phyloP scores from a whole-genome alignment of 768 basidiomycete genomes.

The Hygrocybe punicea region DNA sequence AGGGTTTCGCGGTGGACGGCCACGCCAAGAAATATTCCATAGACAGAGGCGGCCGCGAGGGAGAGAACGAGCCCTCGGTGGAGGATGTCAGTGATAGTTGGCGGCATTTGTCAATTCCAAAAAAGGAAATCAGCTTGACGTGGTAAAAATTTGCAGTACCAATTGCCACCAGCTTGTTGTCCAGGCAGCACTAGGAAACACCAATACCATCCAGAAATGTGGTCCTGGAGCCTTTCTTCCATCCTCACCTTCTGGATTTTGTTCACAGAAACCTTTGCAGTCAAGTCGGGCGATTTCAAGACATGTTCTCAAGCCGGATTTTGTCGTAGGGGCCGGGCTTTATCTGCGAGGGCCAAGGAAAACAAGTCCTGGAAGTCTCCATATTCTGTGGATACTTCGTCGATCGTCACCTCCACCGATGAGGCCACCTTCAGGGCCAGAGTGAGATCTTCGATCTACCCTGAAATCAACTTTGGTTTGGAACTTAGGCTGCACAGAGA shows the following conservation, averaged over 20 bases:
- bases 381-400: constrained; percentile 66
- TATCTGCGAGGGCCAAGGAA: constrained; percentile 65
- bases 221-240: constrained; percentile 36
- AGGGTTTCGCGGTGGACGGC: constrained; percentile 54
- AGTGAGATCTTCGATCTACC: constrained; percentile 81
- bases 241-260: constrained; percentile 35
- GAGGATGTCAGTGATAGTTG: constrained; percentile 44
- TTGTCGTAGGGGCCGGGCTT: constrained; percentile 81
- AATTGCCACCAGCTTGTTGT: too few species aligned
- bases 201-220: constrained; percentile 24
- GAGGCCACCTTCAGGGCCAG: constrained; percentile 66
- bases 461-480: constrained; percentile 75
- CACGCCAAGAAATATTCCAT: constrained; percentile 52
- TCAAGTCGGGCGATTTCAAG: constrained; percentile 88
- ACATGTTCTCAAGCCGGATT: constrained; percentile 93
- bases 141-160: too few species aligned
- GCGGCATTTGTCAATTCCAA: constrained; percentile 13
- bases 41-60: constrained; percentile 49
- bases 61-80: constrained; percentile 56
- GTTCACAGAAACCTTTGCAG: constrained; percentile 44
- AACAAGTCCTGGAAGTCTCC: constrained; percentile 75
- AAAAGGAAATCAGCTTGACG: not conserved
- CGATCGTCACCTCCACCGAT: constrained; percentile 49
- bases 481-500: constrained; percentile 82
- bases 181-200: too few species aligned